Evolutionary conservation across 1,284 basidiomycete species (phyloP).

Genomic region (Gomphus sp.): DNA sequence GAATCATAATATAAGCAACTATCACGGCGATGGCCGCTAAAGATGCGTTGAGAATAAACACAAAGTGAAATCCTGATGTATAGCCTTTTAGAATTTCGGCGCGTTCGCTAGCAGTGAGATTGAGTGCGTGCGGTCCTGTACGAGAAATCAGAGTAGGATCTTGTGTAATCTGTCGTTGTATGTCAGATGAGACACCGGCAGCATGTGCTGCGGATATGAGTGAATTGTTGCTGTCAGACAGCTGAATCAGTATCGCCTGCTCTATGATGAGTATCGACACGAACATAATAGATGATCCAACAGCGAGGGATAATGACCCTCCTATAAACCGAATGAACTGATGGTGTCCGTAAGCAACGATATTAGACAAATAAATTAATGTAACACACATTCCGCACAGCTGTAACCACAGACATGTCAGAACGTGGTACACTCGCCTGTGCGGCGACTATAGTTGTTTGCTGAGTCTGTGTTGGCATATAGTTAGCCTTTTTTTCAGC

Average conservation of each 20-base stretch:
- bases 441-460: constrained; percentile 58
- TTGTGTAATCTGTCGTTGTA: constrained; percentile 35
- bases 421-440: constrained; percentile 57
- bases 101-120: constrained; percentile 29
- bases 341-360: neutral
- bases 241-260: neutral
- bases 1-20: constrained; percentile 45
- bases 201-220: constrained; percentile 33
- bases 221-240: constrained; percentile 41
- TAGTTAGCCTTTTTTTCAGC: neutral
- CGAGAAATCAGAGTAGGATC: constrained; percentile 27
- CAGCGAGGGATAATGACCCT: constrained; percentile 51
- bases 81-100: constrained; percentile 44
- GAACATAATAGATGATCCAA: constrained; percentile 50
- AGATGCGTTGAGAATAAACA: constrained; percentile 50
- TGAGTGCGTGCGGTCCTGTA: constrained; percentile 20
- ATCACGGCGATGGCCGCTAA: constrained; percentile 38
- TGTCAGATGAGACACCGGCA: constrained; percentile 25
- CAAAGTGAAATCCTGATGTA: constrained; percentile 41
- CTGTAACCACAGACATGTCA: constrained; percentile 67
- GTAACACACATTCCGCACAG: constrained; percentile 47
- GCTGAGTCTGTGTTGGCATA: constrained; percentile 34
- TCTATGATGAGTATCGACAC: constrained; percentile 9
- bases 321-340: constrained; percentile 59
- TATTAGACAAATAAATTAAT: neutral